Conservation (phyloP, 2,329 filamentous ascomycete genomes). For the Pseudopyricularia cyperi region DNA sequence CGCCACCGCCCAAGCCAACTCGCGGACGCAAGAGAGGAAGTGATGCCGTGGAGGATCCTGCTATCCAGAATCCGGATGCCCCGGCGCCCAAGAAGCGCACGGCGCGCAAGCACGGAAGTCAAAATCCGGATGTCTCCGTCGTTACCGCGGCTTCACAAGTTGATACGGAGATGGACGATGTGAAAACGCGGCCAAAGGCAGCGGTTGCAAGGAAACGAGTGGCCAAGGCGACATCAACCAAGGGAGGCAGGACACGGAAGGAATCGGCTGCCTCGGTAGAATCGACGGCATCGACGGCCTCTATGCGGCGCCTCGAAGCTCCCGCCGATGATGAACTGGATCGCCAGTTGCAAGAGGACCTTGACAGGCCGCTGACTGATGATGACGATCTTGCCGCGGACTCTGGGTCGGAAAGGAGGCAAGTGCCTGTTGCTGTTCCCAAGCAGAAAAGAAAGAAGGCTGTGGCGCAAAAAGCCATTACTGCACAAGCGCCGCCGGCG, state of each 20-base stretch:
- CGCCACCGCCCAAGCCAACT: constrained; percentile 24
- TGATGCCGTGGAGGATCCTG: constrained; percentile 40
- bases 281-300: constrained; percentile 29
- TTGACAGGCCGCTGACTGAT: constrained; percentile 42
- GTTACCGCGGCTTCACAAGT: constrained; percentile 18
- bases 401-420: constrained; percentile 30
- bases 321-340: constrained; percentile 55
- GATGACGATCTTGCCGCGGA: constrained; percentile 35
- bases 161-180: constrained; percentile 27
- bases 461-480: constrained; percentile 13
- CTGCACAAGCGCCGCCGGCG: constrained; percentile 15
- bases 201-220: constrained; percentile 27
- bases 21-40: constrained; percentile 52
- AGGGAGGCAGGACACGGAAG: constrained; percentile 27
- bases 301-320: constrained; percentile 21
- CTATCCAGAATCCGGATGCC: constrained; percentile 26
- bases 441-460: constrained; percentile 14
- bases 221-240: constrained; percentile 22
- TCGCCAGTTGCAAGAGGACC: constrained; percentile 49
- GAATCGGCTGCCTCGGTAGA: constrained; percentile 29
- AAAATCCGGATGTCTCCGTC: constrained; percentile 23
- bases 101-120: constrained; percentile 35
- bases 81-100: constrained; percentile 48
- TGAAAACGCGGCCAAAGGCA: constrained; percentile 13
- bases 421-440: constrained; percentile 13